Evolutionary conservation across 2,329 filamentous ascomycete species (phyloP).

Genomic region (Pestalotiopsis sp.): DNA sequence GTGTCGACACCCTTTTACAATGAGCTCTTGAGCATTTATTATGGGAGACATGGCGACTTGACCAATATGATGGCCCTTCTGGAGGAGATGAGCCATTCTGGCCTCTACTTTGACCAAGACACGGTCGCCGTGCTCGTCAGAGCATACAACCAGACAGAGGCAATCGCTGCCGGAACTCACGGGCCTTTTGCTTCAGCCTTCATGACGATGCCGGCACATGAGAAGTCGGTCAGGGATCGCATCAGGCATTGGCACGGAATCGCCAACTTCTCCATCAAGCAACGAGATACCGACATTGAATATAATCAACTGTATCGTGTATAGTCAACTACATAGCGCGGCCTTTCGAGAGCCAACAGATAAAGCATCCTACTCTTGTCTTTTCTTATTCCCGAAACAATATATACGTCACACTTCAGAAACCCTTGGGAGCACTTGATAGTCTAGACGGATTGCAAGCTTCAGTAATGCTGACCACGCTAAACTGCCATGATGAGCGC

Average conservation of each 20-base stretch:
- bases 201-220: conserved; percentile 40
- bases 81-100: conserved; percentile 67
- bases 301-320: background rate
- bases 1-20: conserved; percentile 73
- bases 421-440: too few relatives aligned
- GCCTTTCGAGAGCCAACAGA: background rate
- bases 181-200: conserved; percentile 34
- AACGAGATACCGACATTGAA: conserved; percentile 24
- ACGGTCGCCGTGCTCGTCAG: conserved; percentile 43
- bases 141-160: conserved; percentile 29
- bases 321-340: background rate
- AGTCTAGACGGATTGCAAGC: too few relatives aligned
- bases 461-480: too few relatives aligned
- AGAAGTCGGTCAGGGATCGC: conserved; percentile 28
- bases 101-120: conserved; percentile 57
- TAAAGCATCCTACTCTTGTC: background rate
- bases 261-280: conserved; percentile 29
- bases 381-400: background rate
- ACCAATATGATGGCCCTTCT: conserved; percentile 57
- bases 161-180: conserved; percentile 16
- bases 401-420: too few relatives aligned
- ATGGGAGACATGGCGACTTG: conserved; percentile 63
- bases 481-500: too few relatives aligned
- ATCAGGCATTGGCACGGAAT: conserved; percentile 31
- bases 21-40: conserved; percentile 63